Evolutionary conservation across 805 yeast genomes (phyloP).

Genomic region (Starmera amethionina): DNA sequence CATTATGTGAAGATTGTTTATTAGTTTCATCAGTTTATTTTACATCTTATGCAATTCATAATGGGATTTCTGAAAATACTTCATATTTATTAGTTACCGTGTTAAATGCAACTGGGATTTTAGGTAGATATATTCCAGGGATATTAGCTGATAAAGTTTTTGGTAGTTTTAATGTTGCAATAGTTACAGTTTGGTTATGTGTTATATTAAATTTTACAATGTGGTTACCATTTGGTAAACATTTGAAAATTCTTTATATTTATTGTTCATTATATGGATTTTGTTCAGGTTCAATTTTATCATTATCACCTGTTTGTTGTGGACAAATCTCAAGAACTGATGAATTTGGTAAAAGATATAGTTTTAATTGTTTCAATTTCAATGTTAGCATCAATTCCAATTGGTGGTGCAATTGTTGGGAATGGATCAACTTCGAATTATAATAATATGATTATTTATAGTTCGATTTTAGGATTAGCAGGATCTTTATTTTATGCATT

Average conservation of each 20-base stretch:
- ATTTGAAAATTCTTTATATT: conserved; percentile 24
- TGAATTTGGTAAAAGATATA: conserved; percentile 40
- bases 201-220: conserved; percentile 24
- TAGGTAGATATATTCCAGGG: conserved; percentile 31
- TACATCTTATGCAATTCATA: conserved; percentile 37
- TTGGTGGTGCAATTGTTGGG: conserved; percentile 34
- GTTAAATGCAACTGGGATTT: conserved; percentile 30
- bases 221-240: conserved; percentile 31
- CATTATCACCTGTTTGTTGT: conserved; percentile 44
- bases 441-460: conserved; percentile 31
- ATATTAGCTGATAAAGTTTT: conserved; percentile 27
- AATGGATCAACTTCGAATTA: conserved; percentile 20
- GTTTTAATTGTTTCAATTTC: conserved; percentile 42
- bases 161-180: conserved; percentile 42
- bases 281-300: conserved; percentile 39
- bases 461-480: conserved; percentile 26
- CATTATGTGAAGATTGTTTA: conserved; percentile 34
- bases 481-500: conserved; percentile 26
- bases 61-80: conserved; percentile 29
- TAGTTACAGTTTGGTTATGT: conserved; percentile 22
- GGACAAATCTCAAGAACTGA: conserved; percentile 43
- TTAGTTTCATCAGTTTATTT: conserved; percentile 35
- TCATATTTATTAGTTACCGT: conserved; percentile 36
- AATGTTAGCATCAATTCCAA: conserved; percentile 35
- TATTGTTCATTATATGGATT: conserved; percentile 40